Base-by-base conservation (phyloP, 495 filamentous ascomycete genomes). In the Emericellopsis terricola region DNA sequence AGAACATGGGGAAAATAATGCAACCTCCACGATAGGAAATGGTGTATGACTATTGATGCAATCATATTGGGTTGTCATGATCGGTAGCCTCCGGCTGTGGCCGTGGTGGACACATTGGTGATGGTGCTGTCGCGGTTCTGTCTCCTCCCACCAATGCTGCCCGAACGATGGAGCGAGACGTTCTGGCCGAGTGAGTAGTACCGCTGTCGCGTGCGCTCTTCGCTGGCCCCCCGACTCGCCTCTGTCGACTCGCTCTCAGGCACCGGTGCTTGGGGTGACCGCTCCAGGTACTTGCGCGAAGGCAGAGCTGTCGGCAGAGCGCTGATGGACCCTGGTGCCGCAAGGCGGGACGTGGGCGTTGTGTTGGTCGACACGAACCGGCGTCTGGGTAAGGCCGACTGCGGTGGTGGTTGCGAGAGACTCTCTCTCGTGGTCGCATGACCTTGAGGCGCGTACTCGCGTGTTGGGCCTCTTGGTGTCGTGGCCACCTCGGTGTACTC, bases 281-380 rank as follows among this genome's bases (percentile, higher is more conserved):
- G 23, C 33, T 69, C 67, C 10, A 69, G 50, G 33, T 59, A 68
- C 36, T 56, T 53, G n/a, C 64, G 53, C 15, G 36, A 46, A 0
- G 52, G 45, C 1, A 46, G 47, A 3, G 39, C 32, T 0, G 49
- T 36, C 3, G 51, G 29, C 3, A 46, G 39, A 15, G 43, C 34
- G 0, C n/a, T n/a, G n/a, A n/a, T n/a, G n/a, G n/a, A n/a, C n/a
- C n/a, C n/a, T n/a, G 56, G 49, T 9, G 51, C 34, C 4, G 48
- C 42, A 3, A 64, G 36, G 27, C 59, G 43, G 7, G 57, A 48
- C 15, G n/a, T n/a, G n/a, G n/a, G 19, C 19, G 30, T 52, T 53
- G 19, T 43, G n/a, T 42, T 46, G 1, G 56, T 50, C 8, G 55
- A 44, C 3, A 50, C 47, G n/a, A 60, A 35, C 2, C 62, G 53